Evolutionary conservation across 805 yeast species (phyloP), one percentile per base, ranked within the genome.

Genomic region (Groenewaldozyma tartarivorans): DNA sequence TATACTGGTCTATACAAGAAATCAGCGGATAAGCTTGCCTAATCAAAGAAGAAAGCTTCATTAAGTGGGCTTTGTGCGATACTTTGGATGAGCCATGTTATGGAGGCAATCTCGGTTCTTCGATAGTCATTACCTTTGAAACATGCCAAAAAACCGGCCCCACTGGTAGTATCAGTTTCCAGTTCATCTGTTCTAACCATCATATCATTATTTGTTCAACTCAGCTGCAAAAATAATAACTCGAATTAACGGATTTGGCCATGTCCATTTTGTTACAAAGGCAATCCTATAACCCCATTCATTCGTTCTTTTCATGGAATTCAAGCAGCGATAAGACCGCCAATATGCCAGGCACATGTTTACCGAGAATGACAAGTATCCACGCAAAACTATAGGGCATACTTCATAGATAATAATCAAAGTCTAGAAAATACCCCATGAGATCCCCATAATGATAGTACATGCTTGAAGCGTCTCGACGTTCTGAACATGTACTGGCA

Each of bases 291-390:
- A 47, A n/a, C 41, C 29, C 42, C 44, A 37, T 11, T 42, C 35
- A 20, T 56, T 44, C 55, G 53, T n/a, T 44, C 56, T 24, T 58
- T 48, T 16, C 63, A 62, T 64, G 55, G 33, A 61, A 75, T 70
- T 42, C 81, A 77, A 6, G 75, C 57, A 5, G 75, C 65, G 39
- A 75, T 57, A 32, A 77, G 61, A 52, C 75, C 79, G 26, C 83
- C 83, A 45, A 71, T 53, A 24, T 67, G 69, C 75, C 77, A 75
- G n/a, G 52, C 77, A 71, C 36, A 69, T 50, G 53, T 72, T 72
- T 42, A 69, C 68, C 44, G 62, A 68, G 5, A 75, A 64, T 11
- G 79, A 67, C 39, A 75, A 58, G 46, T 70, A 70, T 31, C 63
- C 58, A 45, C 79, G 62, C 39, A 75, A 58, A 5, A 64, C 67